These are phyloP conservation scores for Leishmania tropica DNA, from an alignment of 208 protist species.

Conservation along the genomic window DNA sequence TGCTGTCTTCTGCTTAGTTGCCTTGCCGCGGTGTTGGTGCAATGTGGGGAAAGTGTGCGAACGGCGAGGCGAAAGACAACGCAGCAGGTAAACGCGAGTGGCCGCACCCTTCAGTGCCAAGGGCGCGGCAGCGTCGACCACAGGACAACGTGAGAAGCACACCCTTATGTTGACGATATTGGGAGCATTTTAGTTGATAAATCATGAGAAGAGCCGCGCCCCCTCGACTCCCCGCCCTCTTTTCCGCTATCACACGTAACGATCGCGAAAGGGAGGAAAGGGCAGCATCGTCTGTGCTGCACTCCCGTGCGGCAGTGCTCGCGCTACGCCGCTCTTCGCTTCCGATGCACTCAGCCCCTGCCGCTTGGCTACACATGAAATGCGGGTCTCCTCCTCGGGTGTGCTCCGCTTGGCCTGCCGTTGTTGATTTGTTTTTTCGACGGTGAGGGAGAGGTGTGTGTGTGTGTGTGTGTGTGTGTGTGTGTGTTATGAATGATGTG, in stretches of 20 bases:
- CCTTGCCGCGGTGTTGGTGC: neutral
- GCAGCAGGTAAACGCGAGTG: neutral
- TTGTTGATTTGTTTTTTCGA: neutral
- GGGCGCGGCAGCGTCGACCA: neutral
- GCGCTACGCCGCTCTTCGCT: slow-evolving; percentile 5
- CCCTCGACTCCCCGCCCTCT: neutral
- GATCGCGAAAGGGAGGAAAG: neutral
- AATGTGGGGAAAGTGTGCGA: neutral
- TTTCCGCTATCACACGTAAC: neutral
- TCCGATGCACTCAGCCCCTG: neutral
- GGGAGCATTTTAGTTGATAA: neutral
- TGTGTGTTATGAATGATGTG: neutral
- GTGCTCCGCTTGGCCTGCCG: neutral
- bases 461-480: slow-evolving; percentile 2
- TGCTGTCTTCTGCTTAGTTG: neutral
- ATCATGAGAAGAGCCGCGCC: neutral
- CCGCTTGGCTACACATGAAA: neutral
- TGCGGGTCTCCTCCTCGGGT: neutral
- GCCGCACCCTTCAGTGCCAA: neutral
- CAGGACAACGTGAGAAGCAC: neutral
- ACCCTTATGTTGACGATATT: neutral
- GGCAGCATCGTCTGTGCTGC: neutral
- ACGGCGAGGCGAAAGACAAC: too few relatives aligned
- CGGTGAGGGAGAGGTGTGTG: neutral
- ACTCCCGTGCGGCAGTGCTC: neutral